Base-by-base conservation (phyloP, 768 basidiomycete genomes). In the Rhodotorula taiwanensis region DNA sequence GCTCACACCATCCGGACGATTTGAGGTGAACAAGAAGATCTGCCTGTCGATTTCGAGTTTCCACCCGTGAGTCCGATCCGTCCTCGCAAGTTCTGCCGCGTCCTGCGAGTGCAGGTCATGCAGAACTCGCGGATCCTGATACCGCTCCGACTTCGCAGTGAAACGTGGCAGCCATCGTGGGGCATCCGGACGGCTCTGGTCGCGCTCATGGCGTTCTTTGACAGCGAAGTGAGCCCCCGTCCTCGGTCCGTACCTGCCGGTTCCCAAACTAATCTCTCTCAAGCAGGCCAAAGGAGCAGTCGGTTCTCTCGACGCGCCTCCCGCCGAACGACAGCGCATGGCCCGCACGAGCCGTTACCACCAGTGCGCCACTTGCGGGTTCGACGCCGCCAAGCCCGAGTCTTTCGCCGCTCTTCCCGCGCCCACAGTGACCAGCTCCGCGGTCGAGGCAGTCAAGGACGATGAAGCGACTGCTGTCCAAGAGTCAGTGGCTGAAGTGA, bases 121-220 rank as follows among this genome's bases (percentile, higher is more conserved):
- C n/a, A n/a, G n/a, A n/a, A n/a, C n/a, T n/a, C n/a, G n/a, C n/a
- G n/a, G n/a, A n/a, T n/a, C n/a, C n/a, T n/a, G n/a, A n/a, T n/a
- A n/a, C n/a, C n/a, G n/a, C n/a, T n/a, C 27, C 41, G 23, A 4
- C 14, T 23, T 1, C n/a, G 14, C 90, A 97, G 89, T 76, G 94
- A 97, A 70, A 80, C 89, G 36, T 98, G 94, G 94, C 92, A 97
- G 76, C 94, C 94, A 42, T 90, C 91, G 30, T 98, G 94, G 94
- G 94, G 94, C 58, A 88, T 98, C 25, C 83, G 94, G 66, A 98
- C 93, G 59, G 92, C 58, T 5, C 31, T 79, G 27, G 54, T 76
- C 4, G 78, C 76, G 0, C 68, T 79, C 31, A 67, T 71, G 36
- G 71, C 74, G 18, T 79, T 79, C 69, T 69, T 69, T 45, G 54